Conservation (phyloP, 148 eudicot species). For the Chenopodium formosanum region DNA sequence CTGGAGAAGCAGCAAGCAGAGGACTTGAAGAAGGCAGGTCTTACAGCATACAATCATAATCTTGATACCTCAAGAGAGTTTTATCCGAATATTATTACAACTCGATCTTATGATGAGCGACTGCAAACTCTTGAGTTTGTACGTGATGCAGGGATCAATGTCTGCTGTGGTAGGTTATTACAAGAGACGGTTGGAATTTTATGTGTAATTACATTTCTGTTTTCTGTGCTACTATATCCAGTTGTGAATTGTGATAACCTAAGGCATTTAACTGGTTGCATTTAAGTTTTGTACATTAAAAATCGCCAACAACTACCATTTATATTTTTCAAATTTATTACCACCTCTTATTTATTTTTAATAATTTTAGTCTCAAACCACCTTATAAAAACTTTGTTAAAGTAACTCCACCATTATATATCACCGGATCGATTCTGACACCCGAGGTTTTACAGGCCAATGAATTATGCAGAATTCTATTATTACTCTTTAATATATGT, state of each 20-base stretch:
- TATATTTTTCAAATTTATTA: too few relatives aligned
- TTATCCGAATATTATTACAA: conserved; percentile 89
- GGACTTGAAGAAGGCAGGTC: conserved; percentile 90
- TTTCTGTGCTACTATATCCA: background rate
- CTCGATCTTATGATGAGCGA: conserved; percentile 91
- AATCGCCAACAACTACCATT: too few relatives aligned
- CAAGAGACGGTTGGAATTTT: too few relatives aligned
- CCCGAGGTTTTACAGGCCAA: too few relatives aligned
- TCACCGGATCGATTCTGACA: too few relatives aligned
- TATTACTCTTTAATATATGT: too few relatives aligned
- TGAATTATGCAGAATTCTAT: background rate
- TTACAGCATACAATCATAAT: conserved; percentile 96
- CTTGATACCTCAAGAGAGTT: conserved; percentile 98
- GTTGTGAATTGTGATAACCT: background rate
- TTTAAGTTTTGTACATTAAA: background rate
- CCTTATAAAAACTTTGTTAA: too few relatives aligned
- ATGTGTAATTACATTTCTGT: too few relatives aligned
- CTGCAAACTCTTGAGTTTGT: conserved; percentile 82
- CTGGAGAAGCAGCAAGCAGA: conserved; percentile 95
- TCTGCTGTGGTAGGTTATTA: conserved; percentile 61
- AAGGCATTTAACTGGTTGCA: background rate
- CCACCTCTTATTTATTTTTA: too few relatives aligned
- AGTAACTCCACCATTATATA: too few relatives aligned
- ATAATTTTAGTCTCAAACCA: too few relatives aligned
- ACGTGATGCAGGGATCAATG: conserved; percentile 96